Conservation (phyloP, 352 stramenopile genomes). For the Globisporangium abappressorium region DNA sequence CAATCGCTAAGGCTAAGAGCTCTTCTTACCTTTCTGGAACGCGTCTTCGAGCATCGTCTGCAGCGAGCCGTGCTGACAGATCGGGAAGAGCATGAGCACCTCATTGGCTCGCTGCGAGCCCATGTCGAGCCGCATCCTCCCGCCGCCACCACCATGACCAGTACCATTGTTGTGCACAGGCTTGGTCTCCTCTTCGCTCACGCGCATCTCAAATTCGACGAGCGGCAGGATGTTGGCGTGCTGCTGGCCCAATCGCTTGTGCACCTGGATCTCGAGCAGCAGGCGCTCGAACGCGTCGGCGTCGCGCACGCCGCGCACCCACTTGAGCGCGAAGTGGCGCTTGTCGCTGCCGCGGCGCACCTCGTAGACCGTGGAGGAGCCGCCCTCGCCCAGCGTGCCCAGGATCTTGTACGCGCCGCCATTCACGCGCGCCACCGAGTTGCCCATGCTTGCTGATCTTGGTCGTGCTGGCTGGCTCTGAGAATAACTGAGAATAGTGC, state of each 20-base stretch:
- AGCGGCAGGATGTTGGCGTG: conserved; percentile 57
- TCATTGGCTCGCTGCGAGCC: conserved; percentile 32
- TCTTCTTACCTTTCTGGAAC: conserved; percentile 21
- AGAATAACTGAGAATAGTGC: neutral
- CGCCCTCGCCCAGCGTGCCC: conserved; percentile 56
- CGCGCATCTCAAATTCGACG: conserved; percentile 45
- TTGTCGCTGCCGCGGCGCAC: conserved; percentile 34
- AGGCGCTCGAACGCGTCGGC: conserved; percentile 55
- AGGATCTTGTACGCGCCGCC: conserved; percentile 49
- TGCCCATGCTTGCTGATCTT: conserved; percentile 41
- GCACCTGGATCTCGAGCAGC: conserved; percentile 70
- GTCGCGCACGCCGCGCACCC: conserved; percentile 48
- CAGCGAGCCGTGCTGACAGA: conserved; percentile 53
- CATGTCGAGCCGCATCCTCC: neutral
- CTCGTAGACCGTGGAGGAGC: conserved; percentile 66
- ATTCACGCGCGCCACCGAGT: conserved; percentile 57
- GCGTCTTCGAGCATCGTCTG: conserved; percentile 45
- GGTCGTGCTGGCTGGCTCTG: neutral
- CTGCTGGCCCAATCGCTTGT: conserved; percentile 37
- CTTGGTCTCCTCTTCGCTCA: neutral
- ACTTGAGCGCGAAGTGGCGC: conserved; percentile 58
- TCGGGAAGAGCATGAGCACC: conserved; percentile 59
- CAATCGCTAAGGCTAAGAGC: neutral
- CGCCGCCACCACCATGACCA: neutral
- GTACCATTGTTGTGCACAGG: neutral